Evolutionary conservation across 768 basidiomycete species (phyloP).

Genomic region (Cantharellus anzutake): DNA sequence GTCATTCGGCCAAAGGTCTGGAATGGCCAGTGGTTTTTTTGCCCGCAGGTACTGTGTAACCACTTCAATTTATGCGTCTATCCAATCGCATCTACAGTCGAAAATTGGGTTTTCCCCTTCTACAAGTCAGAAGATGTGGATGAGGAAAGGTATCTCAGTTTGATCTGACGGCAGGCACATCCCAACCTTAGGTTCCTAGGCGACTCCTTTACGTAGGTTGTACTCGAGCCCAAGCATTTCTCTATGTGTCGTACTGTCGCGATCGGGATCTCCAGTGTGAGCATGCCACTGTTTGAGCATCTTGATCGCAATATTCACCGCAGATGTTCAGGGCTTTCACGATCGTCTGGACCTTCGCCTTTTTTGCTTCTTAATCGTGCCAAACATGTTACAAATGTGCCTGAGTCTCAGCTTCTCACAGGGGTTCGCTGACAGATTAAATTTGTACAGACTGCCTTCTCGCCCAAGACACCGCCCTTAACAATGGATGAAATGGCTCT

Average conservation of each 20-base stretch:
- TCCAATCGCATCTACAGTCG: constrained; percentile 21
- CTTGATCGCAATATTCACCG: neutral
- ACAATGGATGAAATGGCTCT: too few species aligned
- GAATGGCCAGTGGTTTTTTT: constrained; percentile 86
- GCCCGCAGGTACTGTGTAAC: constrained; percentile 26
- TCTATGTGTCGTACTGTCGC: constrained; percentile 36
- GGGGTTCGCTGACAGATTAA: too few species aligned
- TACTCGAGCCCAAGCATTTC: constrained; percentile 58
- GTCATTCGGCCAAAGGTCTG: constrained; percentile 78
- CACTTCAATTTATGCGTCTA: neutral
- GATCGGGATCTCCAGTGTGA: constrained; percentile 29
- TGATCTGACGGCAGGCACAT: neutral
- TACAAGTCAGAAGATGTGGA: constrained; percentile 51
- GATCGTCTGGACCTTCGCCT: too few species aligned
- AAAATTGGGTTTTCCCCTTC: constrained; percentile 58
- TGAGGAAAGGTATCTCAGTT: constrained; percentile 48
- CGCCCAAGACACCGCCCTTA: too few species aligned
- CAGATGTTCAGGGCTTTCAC: neutral
- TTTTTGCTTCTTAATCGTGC: too few species aligned
- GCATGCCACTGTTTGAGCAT: neutral
- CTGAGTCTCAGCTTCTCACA: too few species aligned
- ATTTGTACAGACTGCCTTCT: too few species aligned
- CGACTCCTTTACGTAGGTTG: constrained; percentile 78
- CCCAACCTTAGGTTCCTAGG: constrained; percentile 19
- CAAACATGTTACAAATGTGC: too few species aligned